Evolutionary conservation across 139 green algal genomes (phyloP), one percentile per base, ranked within the genome.

Genomic region (Asterochloris sp.): DNA sequence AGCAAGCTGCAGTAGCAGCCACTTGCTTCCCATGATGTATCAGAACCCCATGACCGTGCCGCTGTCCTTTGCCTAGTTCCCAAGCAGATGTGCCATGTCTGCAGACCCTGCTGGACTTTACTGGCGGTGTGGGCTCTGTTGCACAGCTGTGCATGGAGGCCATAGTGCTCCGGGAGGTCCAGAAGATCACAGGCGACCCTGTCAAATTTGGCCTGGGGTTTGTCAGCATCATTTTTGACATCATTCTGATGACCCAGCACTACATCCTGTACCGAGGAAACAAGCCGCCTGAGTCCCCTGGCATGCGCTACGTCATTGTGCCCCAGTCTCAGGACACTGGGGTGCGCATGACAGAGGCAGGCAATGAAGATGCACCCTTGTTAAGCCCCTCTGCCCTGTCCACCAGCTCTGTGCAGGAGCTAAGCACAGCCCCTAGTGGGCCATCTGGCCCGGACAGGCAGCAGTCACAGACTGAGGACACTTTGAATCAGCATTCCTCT

Each of bases 181-280:
- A 74, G 61, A 23, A 79, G 11, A 64, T 88, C 27, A 87, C 83
- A 60, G 88, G 88, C 67, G 91, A 92, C 79, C 86, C 89, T 10
- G 87, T 92, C 62, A 94, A 94, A 79, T 89, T 93, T 84, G 90
- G 83, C 0, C 82, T 95, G 64, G 88, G 88, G 19, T 82, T 93
- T 21, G 78, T 89, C 23, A 87, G 78, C 16, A 78, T 95, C 10
- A 80, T 85, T 19, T 94, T 92, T 78, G 90, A 94, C 80, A 47
- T 91, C 13, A 85, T 94, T 10, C 92, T 95, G 73, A 90, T 94
- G 77, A 62, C 83, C 60, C 91, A 94, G 85, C 91, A 93, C 76
- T 93, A 87, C 63, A 69, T 89, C 15, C 80, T 91, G 21, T 92
- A 88, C 84, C 63, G 28, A 16, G 61, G 47, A 14, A 82, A 80